phyloP scores from a whole-genome alignment of 2,329 filamentous ascomycete genomes.

The Immersiporthe knoxdaviesiana region DNA sequence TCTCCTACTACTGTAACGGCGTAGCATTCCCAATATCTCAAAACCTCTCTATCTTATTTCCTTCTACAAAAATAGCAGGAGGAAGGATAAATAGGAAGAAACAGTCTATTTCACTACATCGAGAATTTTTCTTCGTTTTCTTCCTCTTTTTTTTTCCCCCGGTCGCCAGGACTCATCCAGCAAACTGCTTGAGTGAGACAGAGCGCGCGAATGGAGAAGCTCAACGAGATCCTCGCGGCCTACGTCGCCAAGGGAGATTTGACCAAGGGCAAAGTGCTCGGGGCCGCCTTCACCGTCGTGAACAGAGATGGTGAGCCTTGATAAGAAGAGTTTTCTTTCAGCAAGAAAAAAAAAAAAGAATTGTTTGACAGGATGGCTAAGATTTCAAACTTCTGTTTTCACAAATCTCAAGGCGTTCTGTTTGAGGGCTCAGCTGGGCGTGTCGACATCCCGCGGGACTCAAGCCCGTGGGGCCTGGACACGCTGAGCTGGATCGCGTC shows the following conservation, averaged over 20 bases:
- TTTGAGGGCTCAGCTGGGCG: conserved; percentile 44
- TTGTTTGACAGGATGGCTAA: background rate
- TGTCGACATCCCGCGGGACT: conserved; percentile 36
- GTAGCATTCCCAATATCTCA: no score
- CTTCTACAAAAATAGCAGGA: no score
- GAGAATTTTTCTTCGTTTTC: background rate
- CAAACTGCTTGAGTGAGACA: background rate
- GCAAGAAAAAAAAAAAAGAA: no score
- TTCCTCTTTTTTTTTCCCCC: no score
- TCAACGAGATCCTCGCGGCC: conserved; percentile 34
- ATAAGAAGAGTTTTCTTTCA: background rate
- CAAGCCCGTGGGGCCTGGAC: conserved; percentile 38
- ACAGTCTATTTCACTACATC: background rate
- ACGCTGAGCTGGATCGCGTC: conserved; percentile 41
- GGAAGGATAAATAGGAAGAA: no score
- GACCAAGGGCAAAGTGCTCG: conserved; percentile 38
- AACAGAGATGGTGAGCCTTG: conserved; percentile 34
- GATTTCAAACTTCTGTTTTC: background rate
- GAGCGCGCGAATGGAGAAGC: conserved; percentile 25
- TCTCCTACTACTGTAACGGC: no score
- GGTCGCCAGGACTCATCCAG: no score
- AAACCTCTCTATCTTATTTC: no score
- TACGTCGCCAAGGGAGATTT: conserved; percentile 32
- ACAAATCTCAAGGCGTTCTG: conserved; percentile 36
- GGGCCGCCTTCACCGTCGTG: conserved; percentile 36